phyloP scores from a whole-genome alignment of 1,139 yeast species.

The Scheffersomyces illinoinensis region DNA sequence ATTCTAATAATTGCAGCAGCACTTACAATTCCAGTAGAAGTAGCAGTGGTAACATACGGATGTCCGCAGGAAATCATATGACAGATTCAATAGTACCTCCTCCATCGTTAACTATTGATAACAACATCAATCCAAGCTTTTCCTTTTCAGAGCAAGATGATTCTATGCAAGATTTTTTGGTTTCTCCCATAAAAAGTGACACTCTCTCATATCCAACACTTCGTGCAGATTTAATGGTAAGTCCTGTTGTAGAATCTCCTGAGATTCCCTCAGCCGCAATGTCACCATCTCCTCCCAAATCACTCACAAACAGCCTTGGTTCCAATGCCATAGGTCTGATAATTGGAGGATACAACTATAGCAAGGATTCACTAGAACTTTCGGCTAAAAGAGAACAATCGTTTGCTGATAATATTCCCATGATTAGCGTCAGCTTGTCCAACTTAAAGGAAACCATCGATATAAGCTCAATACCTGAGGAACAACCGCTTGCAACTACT shows the following conservation, averaged over 20 bases:
- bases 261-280: slow-evolving; percentile 2
- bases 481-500: slow-evolving; percentile 2
- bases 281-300: slow-evolving; percentile 4
- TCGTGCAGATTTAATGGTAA: slow-evolving; percentile 3
- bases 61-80: background rate
- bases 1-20: background rate
- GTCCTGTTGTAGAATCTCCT: slow-evolving; percentile 14
- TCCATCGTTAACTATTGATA: background rate
- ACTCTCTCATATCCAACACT: slow-evolving; percentile 4
- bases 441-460: background rate
- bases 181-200: slow-evolving; percentile 17
- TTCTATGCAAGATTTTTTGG: slow-evolving; percentile 24
- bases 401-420: background rate
- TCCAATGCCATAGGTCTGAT: slow-evolving; percentile 30
- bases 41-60: background rate
- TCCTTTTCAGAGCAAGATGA: slow-evolving; percentile 29
- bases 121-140: slow-evolving; percentile 9
- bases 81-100: background rate
- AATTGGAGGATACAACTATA: slow-evolving; percentile 31
- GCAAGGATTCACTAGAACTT: slow-evolving; percentile 5
- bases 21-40: background rate
- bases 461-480: slow-evolving; percentile 1
- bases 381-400: background rate
- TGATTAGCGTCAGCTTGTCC: background rate
- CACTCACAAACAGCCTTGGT: slow-evolving; percentile 10